phyloP scores from a whole-genome alignment of 192 early-diverging fungal species.

The Entomortierella chlamydospora region DNA sequence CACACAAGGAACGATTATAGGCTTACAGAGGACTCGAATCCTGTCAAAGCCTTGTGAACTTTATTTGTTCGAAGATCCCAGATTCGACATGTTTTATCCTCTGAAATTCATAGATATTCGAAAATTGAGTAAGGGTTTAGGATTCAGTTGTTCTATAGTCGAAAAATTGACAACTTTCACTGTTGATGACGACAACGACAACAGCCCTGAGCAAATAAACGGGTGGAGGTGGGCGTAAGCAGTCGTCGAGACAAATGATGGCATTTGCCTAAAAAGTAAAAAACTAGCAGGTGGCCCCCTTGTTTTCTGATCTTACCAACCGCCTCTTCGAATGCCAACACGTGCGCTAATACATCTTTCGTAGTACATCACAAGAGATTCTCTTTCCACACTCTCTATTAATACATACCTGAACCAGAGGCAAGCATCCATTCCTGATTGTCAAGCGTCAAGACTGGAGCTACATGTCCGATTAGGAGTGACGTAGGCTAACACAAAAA shows the following conservation, averaged over 20 bases:
- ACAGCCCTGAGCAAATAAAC: no score
- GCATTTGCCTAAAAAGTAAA: neutral
- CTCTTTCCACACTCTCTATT: neutral
- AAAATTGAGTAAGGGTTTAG: neutral
- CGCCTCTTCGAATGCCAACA: no score
- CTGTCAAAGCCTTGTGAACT: conserved; percentile 45
- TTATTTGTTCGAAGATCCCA: conserved; percentile 47
- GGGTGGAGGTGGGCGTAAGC: neutral
- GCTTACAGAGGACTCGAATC: conserved; percentile 37
- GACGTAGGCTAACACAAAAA: conserved; percentile 12
- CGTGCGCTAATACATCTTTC: no score
- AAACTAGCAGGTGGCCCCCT: neutral
- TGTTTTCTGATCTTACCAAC: no score
- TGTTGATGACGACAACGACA: no score
- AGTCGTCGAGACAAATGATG: no score
- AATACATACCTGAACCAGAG: conserved; percentile 43
- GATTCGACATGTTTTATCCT: conserved; percentile 53
- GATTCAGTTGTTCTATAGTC: no score
- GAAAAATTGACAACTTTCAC: no score
- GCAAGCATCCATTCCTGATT: conserved; percentile 46
- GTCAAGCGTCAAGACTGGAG: conserved; percentile 37
- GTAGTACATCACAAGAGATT: neutral
- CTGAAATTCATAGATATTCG: conserved; percentile 5
- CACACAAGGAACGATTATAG: neutral
- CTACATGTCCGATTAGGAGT: conserved; percentile 38